Evolutionary conservation across 208 protist species (phyloP), one percentile per base, ranked within the genome.

Genomic region (Trypanosoma grayi): DNA sequence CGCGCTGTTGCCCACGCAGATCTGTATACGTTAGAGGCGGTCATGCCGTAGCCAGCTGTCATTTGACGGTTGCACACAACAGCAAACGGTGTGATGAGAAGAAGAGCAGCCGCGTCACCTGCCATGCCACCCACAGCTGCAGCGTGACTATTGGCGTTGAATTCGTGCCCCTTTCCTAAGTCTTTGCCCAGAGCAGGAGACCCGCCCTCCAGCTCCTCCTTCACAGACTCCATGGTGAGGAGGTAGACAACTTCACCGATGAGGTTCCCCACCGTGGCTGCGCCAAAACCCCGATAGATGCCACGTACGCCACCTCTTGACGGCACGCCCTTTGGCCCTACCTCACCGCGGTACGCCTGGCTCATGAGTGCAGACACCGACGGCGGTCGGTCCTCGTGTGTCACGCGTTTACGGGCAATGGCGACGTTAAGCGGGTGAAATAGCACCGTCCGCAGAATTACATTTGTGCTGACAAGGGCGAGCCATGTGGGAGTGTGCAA

Each of bases 401-500:
- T 91, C 27, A 95, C 66, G 24, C 89, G 85, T 58, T 95, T 95
- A 14, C 89, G 77, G 6, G 79, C 67, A 34, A 92, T 76, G 44
- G 85, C 78, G 45, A 95, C 66, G 46, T 90, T 70, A 33, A 95
- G 57, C 4, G 89, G 89, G 43, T 95, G 85, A 27, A 93, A 82
- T 20, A 95, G 40, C n/a, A 88, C n/a, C 0, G 85, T 91, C 20
- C 85, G 83, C 3, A 73, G 70, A 5, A 63, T 55, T 30, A 85
- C 83, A 66, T 87, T 93, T 34, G 74, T 53, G 11, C 76, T 61
- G 16, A 93, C 66, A 30, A 92, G 73, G 8, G 60, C 75, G 28
- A 92, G 53, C 86, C 89, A 95, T 5, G 85, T 92, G 33, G 85
- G 80, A 11, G 72, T 69, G 72, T 95, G 83, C 30, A 95, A 54